These are phyloP conservation scores for Asterionellopsis glacialis DNA, from an alignment of 108 stramenopile genomes.

Conservation along the genomic window DNA sequence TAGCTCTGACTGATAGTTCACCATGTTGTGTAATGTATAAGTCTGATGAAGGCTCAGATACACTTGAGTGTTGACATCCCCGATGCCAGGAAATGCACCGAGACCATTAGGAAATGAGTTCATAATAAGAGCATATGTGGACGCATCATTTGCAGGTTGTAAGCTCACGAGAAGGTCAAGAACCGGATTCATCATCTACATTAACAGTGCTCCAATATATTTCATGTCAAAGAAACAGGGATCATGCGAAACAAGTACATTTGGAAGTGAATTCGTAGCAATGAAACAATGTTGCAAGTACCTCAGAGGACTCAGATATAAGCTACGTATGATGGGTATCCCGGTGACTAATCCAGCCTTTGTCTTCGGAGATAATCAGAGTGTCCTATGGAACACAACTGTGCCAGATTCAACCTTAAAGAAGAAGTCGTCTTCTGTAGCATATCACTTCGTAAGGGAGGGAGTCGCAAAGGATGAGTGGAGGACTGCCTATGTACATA, in stretches of 20 bases:
- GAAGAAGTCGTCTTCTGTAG: constrained; percentile 30
- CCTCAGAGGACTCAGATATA: constrained; percentile 36
- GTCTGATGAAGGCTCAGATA: too few species aligned
- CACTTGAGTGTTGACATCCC: too few species aligned
- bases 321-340: constrained; percentile 47
- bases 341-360: constrained; percentile 25
- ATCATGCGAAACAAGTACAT: constrained; percentile 21
- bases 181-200: constrained; percentile 20
- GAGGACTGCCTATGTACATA: constrained; percentile 22
- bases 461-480: constrained; percentile 21
- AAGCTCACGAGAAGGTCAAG: too few species aligned
- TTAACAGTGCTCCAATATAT: constrained; percentile 18
- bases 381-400: constrained; percentile 27
- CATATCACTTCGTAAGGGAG: constrained; percentile 38
- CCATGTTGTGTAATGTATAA: too few species aligned
- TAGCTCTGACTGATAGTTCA: too few species aligned
- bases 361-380: constrained; percentile 30
- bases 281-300: constrained; percentile 40
- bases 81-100: too few species aligned
- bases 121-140: too few species aligned
- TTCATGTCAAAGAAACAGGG: constrained; percentile 3
- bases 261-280: constrained; percentile 41
- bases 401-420: constrained; percentile 28
- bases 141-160: too few species aligned
- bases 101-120: too few species aligned